Percentiles rank a stretch among this genome's conserved stretches.
Evolutionary conservation across 345 rosid species (phyloP).

Genomic region (Carallia brachiata): DNA sequence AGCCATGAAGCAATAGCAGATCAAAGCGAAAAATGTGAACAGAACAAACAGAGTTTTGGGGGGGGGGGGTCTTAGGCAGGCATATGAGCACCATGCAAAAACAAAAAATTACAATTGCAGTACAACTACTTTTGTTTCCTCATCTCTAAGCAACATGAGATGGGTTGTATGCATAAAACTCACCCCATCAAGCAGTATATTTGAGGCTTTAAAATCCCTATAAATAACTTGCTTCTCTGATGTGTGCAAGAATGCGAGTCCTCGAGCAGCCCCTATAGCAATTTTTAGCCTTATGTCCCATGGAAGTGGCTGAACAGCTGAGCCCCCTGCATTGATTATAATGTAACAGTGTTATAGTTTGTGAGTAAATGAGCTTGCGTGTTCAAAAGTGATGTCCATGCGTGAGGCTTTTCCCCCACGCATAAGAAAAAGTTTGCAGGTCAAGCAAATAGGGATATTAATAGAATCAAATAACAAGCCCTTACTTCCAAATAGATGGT

Average conservation of each 20-base stretch:
- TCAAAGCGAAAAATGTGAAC: not conserved
- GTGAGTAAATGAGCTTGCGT: not conserved
- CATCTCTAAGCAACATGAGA: too few species aligned
- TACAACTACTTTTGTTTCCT: too few species aligned
- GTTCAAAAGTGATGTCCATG: not conserved
- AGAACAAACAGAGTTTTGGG: too few species aligned
- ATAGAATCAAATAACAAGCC: not conserved
- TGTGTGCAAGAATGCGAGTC: constrained; percentile 72
- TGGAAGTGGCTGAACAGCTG: constrained; percentile 72
- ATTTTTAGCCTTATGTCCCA: constrained; percentile 75
- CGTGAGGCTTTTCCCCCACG: not conserved
- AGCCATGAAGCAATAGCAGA: not conserved
- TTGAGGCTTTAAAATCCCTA: constrained; percentile 91
- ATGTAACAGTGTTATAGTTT: not conserved
- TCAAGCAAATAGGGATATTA: too few species aligned
- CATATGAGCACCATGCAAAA: not conserved
- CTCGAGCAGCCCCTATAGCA: constrained; percentile 79
- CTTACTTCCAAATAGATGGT: constrained; percentile 87
- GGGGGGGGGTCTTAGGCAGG: not conserved
- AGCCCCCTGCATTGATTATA: constrained; percentile 53
- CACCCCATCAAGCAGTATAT: constrained; percentile 90
- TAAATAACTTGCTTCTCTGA: constrained; percentile 87
- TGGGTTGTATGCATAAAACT: not conserved
- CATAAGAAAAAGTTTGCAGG: too few species aligned
- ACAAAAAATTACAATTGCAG: not conserved